Conservation (phyloP, 441 rosid genomes). For the Erysimum pusillum region DNA sequence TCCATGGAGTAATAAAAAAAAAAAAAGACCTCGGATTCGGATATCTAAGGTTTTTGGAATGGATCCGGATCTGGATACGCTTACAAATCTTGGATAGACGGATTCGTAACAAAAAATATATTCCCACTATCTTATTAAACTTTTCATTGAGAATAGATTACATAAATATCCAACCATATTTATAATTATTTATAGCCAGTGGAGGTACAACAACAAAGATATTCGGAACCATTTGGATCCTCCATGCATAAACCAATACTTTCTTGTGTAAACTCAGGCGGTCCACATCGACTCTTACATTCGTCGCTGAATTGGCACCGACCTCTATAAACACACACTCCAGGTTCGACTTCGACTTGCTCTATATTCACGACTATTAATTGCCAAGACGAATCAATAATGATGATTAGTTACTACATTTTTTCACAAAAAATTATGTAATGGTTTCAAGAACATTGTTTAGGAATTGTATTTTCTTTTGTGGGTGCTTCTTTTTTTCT, state of each 20-base stretch:
- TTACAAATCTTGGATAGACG: too few species aligned
- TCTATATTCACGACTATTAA: neutral
- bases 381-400: neutral
- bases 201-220: slow-evolving; percentile 19
- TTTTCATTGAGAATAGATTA: too few species aligned
- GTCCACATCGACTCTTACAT: slow-evolving; percentile 32
- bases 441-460: neutral
- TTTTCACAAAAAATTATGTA: neutral
- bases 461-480: neutral
- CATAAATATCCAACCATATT: neutral
- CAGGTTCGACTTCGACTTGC: neutral
- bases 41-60: too few species aligned
- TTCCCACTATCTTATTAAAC: too few species aligned
- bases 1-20: too few species aligned
- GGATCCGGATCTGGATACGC: too few species aligned
- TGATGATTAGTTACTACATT: neutral
- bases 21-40: too few species aligned
- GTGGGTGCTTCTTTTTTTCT: neutral
- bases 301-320: neutral
- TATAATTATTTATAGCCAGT: neutral
- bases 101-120: too few species aligned
- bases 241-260: neutral
- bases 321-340: neutral
- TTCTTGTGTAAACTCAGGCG: neutral
- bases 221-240: neutral